Conservation (phyloP, 306 rosid genomes). For the Begonia peltatifolia region DNA sequence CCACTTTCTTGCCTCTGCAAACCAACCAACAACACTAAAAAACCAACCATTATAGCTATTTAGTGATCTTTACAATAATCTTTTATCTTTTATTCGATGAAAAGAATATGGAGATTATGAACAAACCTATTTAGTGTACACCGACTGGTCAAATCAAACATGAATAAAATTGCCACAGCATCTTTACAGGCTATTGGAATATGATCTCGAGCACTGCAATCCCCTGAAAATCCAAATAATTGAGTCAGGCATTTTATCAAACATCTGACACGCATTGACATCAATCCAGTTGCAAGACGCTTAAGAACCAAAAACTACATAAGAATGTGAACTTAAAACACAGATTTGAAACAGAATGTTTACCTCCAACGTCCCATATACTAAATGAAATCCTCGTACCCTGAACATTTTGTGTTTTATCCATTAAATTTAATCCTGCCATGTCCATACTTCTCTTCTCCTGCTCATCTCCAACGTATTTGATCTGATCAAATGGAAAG, state of each 20-base stretch:
- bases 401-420: slow-evolving; percentile 53
- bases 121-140: slow-evolving; percentile 58
- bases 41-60: background rate
- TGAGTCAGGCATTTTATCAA: slow-evolving; percentile 1
- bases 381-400: slow-evolving; percentile 70
- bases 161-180: slow-evolving; percentile 82
- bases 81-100: too few relatives aligned
- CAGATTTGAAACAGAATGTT: background rate
- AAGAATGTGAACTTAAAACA: background rate
- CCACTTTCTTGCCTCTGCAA: slow-evolving; percentile 82
- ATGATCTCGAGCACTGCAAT: slow-evolving; percentile 43
- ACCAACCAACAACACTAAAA: slow-evolving; percentile 77
- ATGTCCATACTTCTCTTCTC: slow-evolving; percentile 51
- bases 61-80: background rate
- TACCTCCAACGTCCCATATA: slow-evolving; percentile 94
- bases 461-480: slow-evolving; percentile 82
- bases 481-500: slow-evolving; percentile 22
- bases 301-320: too few relatives aligned
- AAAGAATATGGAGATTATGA: background rate
- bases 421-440: slow-evolving; percentile 82
- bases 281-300: too few relatives aligned
- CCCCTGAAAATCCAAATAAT: slow-evolving; percentile 31
- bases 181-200: slow-evolving; percentile 94
- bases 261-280: background rate
- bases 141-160: slow-evolving; percentile 95